phyloP scores from a whole-genome alignment of 1,284 basidiomycete genomes.

The Trichosporon sp. region DNA sequence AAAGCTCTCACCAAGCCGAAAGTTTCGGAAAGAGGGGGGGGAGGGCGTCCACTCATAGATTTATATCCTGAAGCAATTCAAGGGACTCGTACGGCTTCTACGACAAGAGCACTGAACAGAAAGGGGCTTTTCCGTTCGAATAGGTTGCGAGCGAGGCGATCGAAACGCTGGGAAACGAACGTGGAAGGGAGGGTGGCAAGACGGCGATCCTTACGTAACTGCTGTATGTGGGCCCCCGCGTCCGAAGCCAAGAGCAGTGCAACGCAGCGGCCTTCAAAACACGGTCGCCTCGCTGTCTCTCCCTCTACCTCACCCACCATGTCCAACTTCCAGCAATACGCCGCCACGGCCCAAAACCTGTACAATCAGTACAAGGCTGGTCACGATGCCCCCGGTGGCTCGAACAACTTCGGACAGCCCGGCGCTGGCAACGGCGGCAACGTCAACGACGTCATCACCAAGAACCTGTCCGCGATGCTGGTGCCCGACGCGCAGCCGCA shows the following conservation, averaged over 20 bases:
- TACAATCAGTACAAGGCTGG: not conserved
- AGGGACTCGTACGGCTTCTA: too few relatives aligned
- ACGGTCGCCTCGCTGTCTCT: not conserved
- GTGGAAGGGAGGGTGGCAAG: too few relatives aligned
- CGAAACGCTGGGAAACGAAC: too few relatives aligned
- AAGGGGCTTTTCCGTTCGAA: not conserved
- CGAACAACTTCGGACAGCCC: not conserved
- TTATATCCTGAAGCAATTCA: too few relatives aligned
- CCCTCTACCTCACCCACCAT: not conserved
- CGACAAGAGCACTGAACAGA: too few relatives aligned
- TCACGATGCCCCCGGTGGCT: not conserved
- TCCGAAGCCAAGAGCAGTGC: not conserved
- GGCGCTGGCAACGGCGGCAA: not conserved
- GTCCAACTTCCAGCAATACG: constrained; percentile 2
- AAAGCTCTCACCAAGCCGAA: too few relatives aligned
- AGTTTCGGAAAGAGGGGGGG: too few relatives aligned
- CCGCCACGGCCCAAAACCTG: not conserved
- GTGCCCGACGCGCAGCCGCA: not conserved
- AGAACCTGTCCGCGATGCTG: constrained; percentile 6
- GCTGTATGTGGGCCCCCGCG: not conserved
- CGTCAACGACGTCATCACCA: not conserved
- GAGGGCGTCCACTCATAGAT: too few relatives aligned
- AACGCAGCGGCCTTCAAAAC: not conserved
- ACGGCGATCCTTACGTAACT: not conserved
- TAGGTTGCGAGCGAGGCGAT: not conserved